phyloP scores from a whole-genome alignment of 495 filamentous ascomycete species.

The Xylona heveae region DNA sequence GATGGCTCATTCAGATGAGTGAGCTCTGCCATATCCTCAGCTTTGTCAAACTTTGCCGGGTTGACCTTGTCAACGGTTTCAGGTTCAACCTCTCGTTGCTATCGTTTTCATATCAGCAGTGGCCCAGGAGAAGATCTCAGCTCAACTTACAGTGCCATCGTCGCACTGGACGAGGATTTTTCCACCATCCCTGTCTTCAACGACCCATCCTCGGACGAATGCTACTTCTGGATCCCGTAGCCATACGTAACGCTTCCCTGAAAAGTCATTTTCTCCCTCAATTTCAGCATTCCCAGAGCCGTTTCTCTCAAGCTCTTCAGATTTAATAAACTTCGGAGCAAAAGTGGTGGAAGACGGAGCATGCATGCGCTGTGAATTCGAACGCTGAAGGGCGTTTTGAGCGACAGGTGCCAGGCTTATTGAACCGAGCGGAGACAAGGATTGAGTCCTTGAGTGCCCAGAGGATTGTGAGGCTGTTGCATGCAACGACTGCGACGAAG shows the following conservation, averaged over 20 bases:
- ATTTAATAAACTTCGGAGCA: conserved; percentile 85
- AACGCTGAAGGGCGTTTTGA: conserved; percentile 26
- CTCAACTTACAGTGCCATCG: conserved; percentile 58
- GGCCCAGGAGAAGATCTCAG: not conserved
- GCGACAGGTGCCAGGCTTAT: conserved; percentile 13
- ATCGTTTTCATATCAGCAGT: conserved; percentile 2
- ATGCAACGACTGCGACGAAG: conserved; percentile 24
- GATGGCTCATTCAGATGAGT: conserved; percentile 96
- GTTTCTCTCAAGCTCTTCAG: conserved; percentile 49
- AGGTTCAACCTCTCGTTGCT: conserved; percentile 71
- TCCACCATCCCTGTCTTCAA: conserved; percentile 51
- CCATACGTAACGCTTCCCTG: conserved; percentile 98
- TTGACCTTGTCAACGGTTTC: conserved; percentile 96
- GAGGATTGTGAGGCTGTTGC: conserved; percentile 16
- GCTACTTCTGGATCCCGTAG: conserved; percentile 66
- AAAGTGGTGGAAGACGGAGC: conserved; percentile 51
- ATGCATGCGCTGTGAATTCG: conserved; percentile 36
- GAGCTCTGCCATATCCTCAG: conserved; percentile 96
- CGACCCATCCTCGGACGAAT: conserved; percentile 79
- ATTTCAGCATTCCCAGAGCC: conserved; percentile 49
- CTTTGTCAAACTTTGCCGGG: conserved; percentile 97
- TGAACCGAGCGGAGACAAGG: conserved; percentile 25
- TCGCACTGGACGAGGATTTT: conserved; percentile 75
- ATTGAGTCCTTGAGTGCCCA: conserved; percentile 33
- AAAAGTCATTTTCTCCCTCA: conserved; percentile 94